Conservation (phyloP, 2,329 filamentous ascomycete genomes). For the Aureobasidium sp. region DNA sequence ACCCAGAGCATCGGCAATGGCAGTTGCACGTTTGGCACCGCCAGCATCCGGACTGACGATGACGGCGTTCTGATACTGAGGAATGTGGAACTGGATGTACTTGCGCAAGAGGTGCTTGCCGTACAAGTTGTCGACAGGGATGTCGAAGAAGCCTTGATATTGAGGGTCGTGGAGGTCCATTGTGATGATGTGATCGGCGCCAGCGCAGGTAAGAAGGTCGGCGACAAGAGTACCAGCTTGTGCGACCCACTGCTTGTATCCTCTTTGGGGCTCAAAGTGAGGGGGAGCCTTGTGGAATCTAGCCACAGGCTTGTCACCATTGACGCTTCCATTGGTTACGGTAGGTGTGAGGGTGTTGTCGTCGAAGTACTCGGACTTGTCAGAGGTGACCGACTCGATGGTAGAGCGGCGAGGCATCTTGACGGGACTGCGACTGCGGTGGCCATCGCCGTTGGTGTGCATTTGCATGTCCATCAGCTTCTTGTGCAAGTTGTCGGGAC, state of each 20-base stretch:
- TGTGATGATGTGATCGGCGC: slow-evolving; percentile 93
- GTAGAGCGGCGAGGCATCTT: slow-evolving; percentile 16
- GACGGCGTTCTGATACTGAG: slow-evolving; percentile 75
- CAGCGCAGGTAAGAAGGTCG: slow-evolving; percentile 88
- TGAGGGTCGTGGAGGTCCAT: slow-evolving; percentile 96
- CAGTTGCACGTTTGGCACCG: slow-evolving; percentile 90
- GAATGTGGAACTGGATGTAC: slow-evolving; percentile 70
- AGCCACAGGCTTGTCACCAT: slow-evolving; percentile 50
- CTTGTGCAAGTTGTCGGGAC: slow-evolving; percentile 61
- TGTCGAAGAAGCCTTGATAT: slow-evolving; percentile 98
- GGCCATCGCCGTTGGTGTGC: slow-evolving; percentile 34
- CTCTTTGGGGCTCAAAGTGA: slow-evolving; percentile 69
- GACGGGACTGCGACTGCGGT: slow-evolving; percentile 6
- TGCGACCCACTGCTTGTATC: slow-evolving; percentile 98
- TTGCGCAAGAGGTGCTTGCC: slow-evolving; percentile 63
- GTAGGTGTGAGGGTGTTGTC: slow-evolving; percentile 14
- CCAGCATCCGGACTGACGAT: slow-evolving; percentile 95
- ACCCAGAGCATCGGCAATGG: slow-evolving; percentile 85
- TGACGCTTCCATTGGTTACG: slow-evolving; percentile 37
- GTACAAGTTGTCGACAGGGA: slow-evolving; percentile 96
- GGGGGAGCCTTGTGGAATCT: slow-evolving; percentile 42
- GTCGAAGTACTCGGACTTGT: slow-evolving; percentile 21
- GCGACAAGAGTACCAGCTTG: slow-evolving; percentile 93
- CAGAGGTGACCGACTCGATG: slow-evolving; percentile 23
- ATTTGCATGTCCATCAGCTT: slow-evolving; percentile 61